These are phyloP conservation scores for Saccharum spontaneum DNA, from an alignment of 176 grass and related monocot genomes.

Conservation along the genomic window DNA sequence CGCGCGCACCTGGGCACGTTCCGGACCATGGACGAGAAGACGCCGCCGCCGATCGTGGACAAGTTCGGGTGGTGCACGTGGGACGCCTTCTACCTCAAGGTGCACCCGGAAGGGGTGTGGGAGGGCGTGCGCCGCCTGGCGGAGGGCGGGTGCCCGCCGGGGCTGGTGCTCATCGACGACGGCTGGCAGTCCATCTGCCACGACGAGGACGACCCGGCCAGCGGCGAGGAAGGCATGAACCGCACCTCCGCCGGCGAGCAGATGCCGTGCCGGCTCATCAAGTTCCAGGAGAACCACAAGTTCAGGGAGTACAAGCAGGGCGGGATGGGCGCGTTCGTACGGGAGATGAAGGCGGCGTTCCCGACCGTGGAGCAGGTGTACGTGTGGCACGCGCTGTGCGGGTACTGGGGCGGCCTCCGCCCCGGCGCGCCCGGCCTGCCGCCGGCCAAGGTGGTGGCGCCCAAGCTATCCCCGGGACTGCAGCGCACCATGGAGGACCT, in stretches of 20 bases:
- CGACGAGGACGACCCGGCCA: conserved; percentile 61
- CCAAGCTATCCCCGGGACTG: conserved; percentile 60
- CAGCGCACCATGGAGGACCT: conserved; percentile 86
- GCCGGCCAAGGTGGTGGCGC: conserved; percentile 47
- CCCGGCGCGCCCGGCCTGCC: conserved; percentile 55
- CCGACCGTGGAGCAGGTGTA: conserved; percentile 81
- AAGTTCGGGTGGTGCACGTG: conserved; percentile 99
- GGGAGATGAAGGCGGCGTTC: conserved; percentile 73
- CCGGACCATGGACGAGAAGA: conserved; percentile 77
- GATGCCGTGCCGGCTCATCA: conserved; percentile 92
- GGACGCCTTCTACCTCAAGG: conserved; percentile 95
- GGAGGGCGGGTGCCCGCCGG: conserved; percentile 86
- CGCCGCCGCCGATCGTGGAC: conserved; percentile 76
- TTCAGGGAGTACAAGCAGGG: conserved; percentile 68
- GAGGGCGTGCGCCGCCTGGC: conserved; percentile 72
- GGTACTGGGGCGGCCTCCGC: conserved; percentile 91
- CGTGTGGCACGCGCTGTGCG: conserved; percentile 92
- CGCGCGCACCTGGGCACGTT: conserved; percentile 72
- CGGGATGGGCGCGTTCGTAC: conserved; percentile 74
- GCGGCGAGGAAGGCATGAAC: conserved; percentile 65
- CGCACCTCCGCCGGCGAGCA: conserved; percentile 85
- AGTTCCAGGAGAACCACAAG: conserved; percentile 93
- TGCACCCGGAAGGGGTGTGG: conserved; percentile 74
- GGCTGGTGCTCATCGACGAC: conserved; percentile 89
- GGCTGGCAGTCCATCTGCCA: conserved; percentile 97